phyloP scores from a whole-genome alignment of 1,284 basidiomycete species.

The Marasmius tenuissimus region DNA sequence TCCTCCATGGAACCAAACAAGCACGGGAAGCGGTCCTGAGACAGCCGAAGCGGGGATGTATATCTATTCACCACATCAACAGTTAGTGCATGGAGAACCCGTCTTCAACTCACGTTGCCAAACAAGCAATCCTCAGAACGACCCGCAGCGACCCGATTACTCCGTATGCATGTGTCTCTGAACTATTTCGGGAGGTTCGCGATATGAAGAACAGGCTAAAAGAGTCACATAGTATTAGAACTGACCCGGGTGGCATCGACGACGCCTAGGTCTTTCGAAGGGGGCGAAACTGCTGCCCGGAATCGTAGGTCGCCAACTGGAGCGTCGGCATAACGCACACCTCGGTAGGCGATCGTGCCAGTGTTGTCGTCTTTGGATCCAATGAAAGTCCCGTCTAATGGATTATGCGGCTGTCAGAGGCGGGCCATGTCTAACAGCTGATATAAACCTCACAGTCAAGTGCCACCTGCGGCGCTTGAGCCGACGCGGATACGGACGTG shows the following conservation, averaged over 20 bases:
- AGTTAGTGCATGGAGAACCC: not conserved
- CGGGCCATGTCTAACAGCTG: not conserved
- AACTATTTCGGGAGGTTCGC: not conserved
- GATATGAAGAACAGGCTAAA: not conserved
- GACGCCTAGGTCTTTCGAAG: conserved; percentile 31
- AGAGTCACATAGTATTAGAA: not conserved
- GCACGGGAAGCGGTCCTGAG: conserved; percentile 27
- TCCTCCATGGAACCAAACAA: conserved; percentile 40
- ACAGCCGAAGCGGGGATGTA: conserved; percentile 27
- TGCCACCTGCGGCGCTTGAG: not conserved
- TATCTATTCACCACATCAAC: conserved; percentile 22
- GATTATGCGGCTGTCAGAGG: not conserved
- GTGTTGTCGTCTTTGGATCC: conserved; percentile 27
- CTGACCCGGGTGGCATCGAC: conserved; percentile 34
- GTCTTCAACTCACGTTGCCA: too few species aligned
- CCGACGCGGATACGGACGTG: not conserved
- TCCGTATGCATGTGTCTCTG: too few species aligned
- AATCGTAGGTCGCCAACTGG: conserved; percentile 37
- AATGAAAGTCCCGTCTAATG: conserved; percentile 36
- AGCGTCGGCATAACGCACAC: conserved; percentile 39
- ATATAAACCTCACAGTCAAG: conserved; percentile 8
- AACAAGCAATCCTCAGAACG: too few species aligned
- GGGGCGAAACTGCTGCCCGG: conserved; percentile 37
- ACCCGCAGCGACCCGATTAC: too few species aligned
- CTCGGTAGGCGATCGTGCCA: conserved; percentile 32